Conservation (phyloP, 2,329 filamentous ascomycete genomes). For the Diplocarpon rosae region DNA sequence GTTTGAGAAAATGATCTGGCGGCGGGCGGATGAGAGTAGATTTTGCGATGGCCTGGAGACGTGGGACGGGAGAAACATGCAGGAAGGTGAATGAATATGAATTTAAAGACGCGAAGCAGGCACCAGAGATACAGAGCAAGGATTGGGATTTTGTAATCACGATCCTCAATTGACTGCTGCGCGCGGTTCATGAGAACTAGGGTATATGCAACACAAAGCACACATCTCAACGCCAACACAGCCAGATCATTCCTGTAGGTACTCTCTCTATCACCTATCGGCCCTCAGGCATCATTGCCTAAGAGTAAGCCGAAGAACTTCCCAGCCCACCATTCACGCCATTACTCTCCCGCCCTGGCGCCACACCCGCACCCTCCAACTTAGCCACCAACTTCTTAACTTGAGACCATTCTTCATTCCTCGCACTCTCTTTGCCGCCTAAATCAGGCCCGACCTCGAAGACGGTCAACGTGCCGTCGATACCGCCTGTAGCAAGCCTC, state of each 20-base stretch:
- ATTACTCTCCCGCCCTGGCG: constrained; percentile 6
- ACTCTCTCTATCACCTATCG: not conserved
- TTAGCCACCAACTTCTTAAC: constrained; percentile 82
- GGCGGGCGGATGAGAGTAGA: too few species aligned
- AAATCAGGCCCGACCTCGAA: constrained; percentile 82
- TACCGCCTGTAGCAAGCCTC: constrained; percentile 77
- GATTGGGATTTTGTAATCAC: not conserved
- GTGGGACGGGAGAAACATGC: too few species aligned
- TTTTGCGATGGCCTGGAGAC: too few species aligned
- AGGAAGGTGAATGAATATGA: too few species aligned
- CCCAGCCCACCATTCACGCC: constrained; percentile 14
- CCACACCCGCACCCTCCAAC: constrained; percentile 42
- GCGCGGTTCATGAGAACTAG: constrained; percentile 8
- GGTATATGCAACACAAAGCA: constrained; percentile 19
- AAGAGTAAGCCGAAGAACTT: not conserved
- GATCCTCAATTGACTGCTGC: constrained; percentile 1
- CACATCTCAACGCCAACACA: constrained; percentile 14
- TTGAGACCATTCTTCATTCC: constrained; percentile 82
- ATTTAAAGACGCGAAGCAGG: too few species aligned
- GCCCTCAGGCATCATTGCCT: not conserved
- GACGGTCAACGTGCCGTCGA: constrained; percentile 81
- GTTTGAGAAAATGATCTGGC: too few species aligned
- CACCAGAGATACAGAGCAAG: too few species aligned
- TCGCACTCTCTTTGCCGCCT: constrained; percentile 73
- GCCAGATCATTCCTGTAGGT: constrained; percentile 3